Evolutionary conservation across 1,284 basidiomycete genomes (phyloP).

Genomic region (Naganishia sp.): DNA sequence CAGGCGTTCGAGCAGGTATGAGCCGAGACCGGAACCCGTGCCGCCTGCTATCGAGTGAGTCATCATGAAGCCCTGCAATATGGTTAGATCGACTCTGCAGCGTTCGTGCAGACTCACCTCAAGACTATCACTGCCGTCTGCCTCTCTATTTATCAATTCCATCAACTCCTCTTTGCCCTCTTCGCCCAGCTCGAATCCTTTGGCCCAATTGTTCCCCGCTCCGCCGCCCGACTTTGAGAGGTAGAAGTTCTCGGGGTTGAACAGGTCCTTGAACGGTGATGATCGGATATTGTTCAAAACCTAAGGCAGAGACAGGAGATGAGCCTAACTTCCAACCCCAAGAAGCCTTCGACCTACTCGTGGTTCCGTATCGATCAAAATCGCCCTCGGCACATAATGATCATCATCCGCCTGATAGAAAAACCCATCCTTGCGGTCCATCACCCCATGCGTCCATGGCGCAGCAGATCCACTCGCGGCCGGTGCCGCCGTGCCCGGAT

Average conservation of each 20-base stretch:
- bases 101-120: no score
- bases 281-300: constrained; percentile 94
- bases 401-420: constrained; percentile 99
- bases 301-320: constrained; percentile 54
- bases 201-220: constrained; percentile 98
- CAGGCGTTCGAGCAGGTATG: constrained; percentile 90
- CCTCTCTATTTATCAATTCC: constrained; percentile 99
- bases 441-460: constrained; percentile 53
- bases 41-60: constrained; percentile 99
- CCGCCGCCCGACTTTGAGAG: constrained; percentile 94
- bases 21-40: constrained; percentile 96
- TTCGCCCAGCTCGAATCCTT: constrained; percentile 88
- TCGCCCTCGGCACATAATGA: constrained; percentile 96
- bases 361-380: constrained; percentile 96
- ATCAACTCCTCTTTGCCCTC: constrained; percentile 94
- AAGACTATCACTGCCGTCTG: constrained; percentile 95
- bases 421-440: constrained; percentile 96
- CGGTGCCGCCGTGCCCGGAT: constrained; percentile 50
- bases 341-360: constrained; percentile 62
- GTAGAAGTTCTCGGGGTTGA: constrained; percentile 98
- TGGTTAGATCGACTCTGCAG: no score
- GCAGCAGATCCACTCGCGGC: background rate
- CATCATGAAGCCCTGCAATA: constrained; percentile 87
- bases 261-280: constrained; percentile 88
- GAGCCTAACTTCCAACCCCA: constrained; percentile 5